Percentiles rank a stretch among this genome's conserved stretches.
Conservation (phyloP, 306 rosid genomes). For the Lathyrus sativus region DNA sequence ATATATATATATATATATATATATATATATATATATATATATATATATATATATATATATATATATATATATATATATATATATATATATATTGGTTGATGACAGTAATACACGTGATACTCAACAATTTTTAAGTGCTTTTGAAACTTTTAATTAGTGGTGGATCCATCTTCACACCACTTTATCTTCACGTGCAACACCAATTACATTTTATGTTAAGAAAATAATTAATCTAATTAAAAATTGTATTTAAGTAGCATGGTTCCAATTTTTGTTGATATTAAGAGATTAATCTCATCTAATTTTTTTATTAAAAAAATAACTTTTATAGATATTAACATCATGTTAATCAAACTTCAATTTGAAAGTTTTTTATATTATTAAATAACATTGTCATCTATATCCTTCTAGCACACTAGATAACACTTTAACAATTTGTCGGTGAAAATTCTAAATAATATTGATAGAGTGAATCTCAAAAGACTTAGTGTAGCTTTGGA, state of each 20-base stretch:
- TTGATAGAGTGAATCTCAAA: too few species aligned
- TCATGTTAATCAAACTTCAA: background rate
- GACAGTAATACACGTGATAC: constrained; percentile 17
- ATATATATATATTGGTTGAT: background rate
- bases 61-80: too few species aligned
- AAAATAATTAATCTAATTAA: too few species aligned
- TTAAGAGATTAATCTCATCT: too few species aligned
- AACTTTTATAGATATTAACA: background rate
- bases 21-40: too few species aligned
- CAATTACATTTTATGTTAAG: constrained; percentile 12
- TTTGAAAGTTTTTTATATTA: background rate
- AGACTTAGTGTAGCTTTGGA: too few species aligned
- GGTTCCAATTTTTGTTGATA: too few species aligned
- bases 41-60: too few species aligned
- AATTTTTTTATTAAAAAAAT: too few species aligned
- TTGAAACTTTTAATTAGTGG: constrained; percentile 4
- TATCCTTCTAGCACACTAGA: background rate
- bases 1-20: too few species aligned
- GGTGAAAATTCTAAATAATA: background rate
- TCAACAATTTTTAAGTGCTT: constrained; percentile 13
- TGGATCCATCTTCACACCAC: constrained; percentile 32
- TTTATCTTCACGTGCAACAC: constrained; percentile 36
- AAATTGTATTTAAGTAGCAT: too few species aligned
- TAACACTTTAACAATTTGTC: background rate
- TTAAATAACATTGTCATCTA: background rate